These are phyloP conservation scores for Flaveria sonorensis DNA, from an alignment of 129 eudicot species.

Conservation along the genomic window DNA sequence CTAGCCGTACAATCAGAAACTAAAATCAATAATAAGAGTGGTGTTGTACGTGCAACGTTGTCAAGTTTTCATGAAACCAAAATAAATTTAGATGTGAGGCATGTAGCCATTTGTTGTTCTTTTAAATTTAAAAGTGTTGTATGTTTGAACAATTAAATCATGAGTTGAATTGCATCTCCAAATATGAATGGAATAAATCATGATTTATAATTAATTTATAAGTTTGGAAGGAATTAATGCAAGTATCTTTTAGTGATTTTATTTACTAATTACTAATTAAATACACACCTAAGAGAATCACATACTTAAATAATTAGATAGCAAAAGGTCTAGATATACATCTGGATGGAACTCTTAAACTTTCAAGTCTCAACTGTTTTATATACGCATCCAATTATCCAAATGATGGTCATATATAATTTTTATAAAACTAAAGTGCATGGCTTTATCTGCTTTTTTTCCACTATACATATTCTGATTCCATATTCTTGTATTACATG, in stretches of 20 bases:
- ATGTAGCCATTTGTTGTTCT: no score
- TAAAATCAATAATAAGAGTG: no score
- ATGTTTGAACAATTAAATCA: not conserved
- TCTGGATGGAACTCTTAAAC: not conserved
- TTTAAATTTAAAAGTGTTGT: no score
- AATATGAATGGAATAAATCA: not conserved
- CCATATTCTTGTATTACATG: not conserved
- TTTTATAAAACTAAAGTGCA: not conserved
- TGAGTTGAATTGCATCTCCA: not conserved
- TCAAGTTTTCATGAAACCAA: no score
- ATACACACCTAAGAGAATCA: not conserved
- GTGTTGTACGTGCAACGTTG: no score
- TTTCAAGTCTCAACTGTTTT: not conserved
- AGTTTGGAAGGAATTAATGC: not conserved
- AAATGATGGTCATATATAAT: no score
- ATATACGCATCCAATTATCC: not conserved
- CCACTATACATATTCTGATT: not conserved
- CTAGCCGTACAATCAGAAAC: no score
- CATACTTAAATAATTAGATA: not conserved
- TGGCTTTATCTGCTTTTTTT: not conserved
- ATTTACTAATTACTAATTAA: not conserved
- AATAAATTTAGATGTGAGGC: no score
- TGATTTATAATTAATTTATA: not conserved
- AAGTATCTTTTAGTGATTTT: not conserved
- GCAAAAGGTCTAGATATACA: not conserved